Conservation (phyloP, 106 monocot species). For the Phalaenopsis equestris region DNA sequence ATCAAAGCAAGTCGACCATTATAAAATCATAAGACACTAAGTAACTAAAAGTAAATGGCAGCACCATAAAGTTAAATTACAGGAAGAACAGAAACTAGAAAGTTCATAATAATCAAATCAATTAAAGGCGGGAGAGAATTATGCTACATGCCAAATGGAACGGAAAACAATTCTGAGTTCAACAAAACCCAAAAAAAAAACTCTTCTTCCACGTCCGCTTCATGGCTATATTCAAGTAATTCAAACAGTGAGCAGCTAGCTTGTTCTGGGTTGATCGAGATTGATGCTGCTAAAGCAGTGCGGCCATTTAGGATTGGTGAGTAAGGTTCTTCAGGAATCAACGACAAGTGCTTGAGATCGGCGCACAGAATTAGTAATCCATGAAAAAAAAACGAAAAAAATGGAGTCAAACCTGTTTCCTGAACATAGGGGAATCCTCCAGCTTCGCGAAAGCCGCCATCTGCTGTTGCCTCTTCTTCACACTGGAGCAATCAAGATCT, state of each 20-base stretch:
- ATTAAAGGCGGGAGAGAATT: too few relatives aligned
- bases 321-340: neutral
- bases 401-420: conserved; percentile 4
- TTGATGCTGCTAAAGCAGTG: neutral
- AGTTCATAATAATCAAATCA: too few relatives aligned
- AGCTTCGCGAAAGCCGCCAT: conserved; percentile 12
- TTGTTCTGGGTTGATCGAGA: neutral
- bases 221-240: neutral
- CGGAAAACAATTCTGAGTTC: too few relatives aligned
- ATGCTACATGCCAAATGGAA: too few relatives aligned
- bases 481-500: neutral
- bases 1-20: too few relatives aligned
- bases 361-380: neutral
- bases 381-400: neutral
- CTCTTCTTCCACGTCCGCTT: neutral
- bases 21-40: too few relatives aligned
- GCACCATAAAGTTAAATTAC: too few relatives aligned
- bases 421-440: conserved; percentile 8
- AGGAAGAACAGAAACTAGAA: too few relatives aligned
- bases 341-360: neutral
- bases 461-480: neutral
- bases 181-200: too few relatives aligned
- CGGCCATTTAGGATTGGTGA: neutral
- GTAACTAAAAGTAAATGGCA: too few relatives aligned
- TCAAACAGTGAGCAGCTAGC: neutral